Evolutionary conservation across 2,329 filamentous ascomycete species (phyloP).

Genomic region (Ascochyta koolunga): DNA sequence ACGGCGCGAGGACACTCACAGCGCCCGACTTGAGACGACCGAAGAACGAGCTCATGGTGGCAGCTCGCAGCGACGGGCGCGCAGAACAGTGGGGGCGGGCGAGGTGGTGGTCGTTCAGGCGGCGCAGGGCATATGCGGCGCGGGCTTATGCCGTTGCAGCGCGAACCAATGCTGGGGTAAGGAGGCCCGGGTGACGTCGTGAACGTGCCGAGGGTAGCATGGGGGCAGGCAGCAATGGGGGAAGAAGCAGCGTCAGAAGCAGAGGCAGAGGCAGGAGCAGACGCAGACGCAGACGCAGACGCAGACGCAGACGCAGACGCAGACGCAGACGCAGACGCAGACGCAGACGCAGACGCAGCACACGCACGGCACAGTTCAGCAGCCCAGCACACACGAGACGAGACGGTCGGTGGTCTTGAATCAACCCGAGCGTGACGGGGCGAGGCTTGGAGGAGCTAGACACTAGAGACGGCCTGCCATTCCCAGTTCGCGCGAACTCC

Average conservation of each 20-base stretch:
- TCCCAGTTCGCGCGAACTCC: slow-evolving; percentile 9
- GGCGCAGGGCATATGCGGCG: slow-evolving; percentile 16
- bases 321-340: too few species aligned
- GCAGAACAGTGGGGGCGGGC: slow-evolving; percentile 19
- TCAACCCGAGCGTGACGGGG: slow-evolving; percentile 15
- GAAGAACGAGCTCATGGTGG: slow-evolving; percentile 60
- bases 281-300: neutral
- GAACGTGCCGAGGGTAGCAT: slow-evolving; percentile 15
- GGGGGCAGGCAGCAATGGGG: slow-evolving; percentile 16
- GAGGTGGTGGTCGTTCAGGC: slow-evolving; percentile 21
- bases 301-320: neutral
- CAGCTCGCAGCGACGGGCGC: slow-evolving; percentile 19
- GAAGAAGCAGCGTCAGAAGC: neutral
- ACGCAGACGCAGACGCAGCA: neutral
- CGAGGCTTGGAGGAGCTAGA: slow-evolving; percentile 6
- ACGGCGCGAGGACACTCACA: slow-evolving; percentile 43
- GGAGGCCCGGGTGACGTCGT: slow-evolving; percentile 11
- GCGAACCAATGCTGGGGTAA: slow-evolving; percentile 9
- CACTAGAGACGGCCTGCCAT: slow-evolving; percentile 9
- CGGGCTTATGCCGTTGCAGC: slow-evolving; percentile 9
- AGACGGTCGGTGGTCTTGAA: slow-evolving; percentile 17
- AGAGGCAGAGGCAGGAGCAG: too few species aligned
- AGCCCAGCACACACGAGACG: slow-evolving; percentile 9
- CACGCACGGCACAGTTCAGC: slow-evolving; percentile 12
- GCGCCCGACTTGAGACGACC: slow-evolving; percentile 58